Evolutionary conservation across 1,284 basidiomycete species (phyloP).

Genomic region (Cutaneotrichosporon sp.): DNA sequence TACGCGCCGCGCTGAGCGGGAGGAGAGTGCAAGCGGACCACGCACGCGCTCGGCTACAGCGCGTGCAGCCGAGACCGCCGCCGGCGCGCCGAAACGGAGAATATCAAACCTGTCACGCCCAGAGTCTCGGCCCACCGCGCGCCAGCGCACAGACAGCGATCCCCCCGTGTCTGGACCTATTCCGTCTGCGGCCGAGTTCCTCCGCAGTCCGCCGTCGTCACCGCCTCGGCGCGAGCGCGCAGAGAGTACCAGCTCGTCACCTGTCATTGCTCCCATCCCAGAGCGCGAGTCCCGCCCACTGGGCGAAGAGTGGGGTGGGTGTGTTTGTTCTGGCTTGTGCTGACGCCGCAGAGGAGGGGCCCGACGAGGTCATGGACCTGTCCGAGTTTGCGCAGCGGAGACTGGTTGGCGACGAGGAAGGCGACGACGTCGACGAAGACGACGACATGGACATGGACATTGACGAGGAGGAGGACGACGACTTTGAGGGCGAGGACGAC

Average conservation of each 20-base stretch:
- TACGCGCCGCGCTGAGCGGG: neutral
- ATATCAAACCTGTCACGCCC: conserved; percentile 5
- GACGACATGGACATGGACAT: conserved; percentile 1
- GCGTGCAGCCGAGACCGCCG: neutral
- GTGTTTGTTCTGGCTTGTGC: neutral
- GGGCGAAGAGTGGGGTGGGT: neutral
- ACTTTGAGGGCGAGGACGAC: conserved; percentile 24
- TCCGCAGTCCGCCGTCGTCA: neutral
- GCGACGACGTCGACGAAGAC: neutral
- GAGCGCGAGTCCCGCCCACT: neutral
- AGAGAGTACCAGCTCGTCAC: too few relatives aligned
- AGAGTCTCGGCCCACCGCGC: neutral
- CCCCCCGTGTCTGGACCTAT: neutral
- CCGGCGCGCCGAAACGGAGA: conserved; percentile 7
- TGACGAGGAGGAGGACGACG: conserved; percentile 11
- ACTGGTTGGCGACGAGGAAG: neutral
- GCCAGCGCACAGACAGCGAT: conserved; percentile 1
- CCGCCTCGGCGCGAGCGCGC: conserved; percentile 1
- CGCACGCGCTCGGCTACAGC: neutral
- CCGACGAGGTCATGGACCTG: conserved; percentile 3
- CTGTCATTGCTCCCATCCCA: too few relatives aligned
- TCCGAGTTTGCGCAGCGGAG: neutral
- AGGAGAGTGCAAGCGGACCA: neutral
- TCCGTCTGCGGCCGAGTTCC: neutral
- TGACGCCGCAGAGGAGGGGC: neutral